Evolutionary conservation across 1,139 yeast genomes (phyloP), one percentile per base, ranked within the genome.

Genomic region (Suhomyces bribrorum): DNA sequence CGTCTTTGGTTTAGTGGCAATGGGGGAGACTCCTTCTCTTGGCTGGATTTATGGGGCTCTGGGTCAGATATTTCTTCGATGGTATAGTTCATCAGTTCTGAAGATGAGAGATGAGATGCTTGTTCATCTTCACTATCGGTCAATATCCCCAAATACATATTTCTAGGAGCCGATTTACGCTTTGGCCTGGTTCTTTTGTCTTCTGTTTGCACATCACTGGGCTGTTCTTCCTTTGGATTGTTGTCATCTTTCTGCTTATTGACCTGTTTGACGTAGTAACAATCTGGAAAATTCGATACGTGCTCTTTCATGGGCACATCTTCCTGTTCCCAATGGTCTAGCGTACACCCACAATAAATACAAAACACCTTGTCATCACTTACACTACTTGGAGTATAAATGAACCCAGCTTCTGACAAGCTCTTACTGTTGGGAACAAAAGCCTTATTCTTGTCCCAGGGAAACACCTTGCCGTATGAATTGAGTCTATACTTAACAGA

Each of bases 361-460:
- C 96, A 87, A 9, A 75, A 69, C 0, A 79, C 86, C n/a, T 78
- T 62, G 54, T 86, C 95, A 46, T 82, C 86, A 16, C 61, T 68
- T 2, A 50, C 48, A 4, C 64, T 61, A 11, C 59, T 47, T 0
- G 83, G 77, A 11, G 73, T 58, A 47, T 69, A 77, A 37, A 71
- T 70, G 47, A 81, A 79, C 1, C 87, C 86, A 8, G 81, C 80
- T 29, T 59, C 57, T 0, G 79, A 72, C 53, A 81, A 49, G 6
- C 53, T 40, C 31, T 42, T 58, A 54, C 53, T 61, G 42, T 74
- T 70, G 0, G 85, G 78, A 7, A 50, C 54, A 47, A 67, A 46
- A 5, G 36, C 44, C 6, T 57, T 50, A 9, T 55, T 51, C 6
- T 56, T 50, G 41, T 78, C 82, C 48, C 72, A 73, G 1, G 83